phyloP scores from a whole-genome alignment of 2,329 filamentous ascomycete species.

The Colletotrichum shisoi region DNA sequence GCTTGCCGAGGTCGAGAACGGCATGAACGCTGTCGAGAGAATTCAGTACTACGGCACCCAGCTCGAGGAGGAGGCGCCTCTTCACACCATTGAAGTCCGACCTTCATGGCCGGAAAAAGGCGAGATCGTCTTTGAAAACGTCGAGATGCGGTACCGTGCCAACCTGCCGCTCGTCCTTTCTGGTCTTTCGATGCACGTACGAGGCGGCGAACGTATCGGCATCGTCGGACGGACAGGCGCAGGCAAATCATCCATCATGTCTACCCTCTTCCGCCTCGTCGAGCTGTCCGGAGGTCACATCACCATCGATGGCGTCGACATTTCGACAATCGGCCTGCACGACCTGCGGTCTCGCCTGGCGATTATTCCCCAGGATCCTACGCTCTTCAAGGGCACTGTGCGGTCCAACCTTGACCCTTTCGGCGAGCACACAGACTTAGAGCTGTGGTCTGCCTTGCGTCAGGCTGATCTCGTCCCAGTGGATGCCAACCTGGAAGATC shows the following conservation, averaged over 20 bases:
- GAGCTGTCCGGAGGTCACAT: slow-evolving; percentile 70
- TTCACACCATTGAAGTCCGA: slow-evolving; percentile 77
- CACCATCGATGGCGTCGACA: slow-evolving; percentile 72
- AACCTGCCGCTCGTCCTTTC: slow-evolving; percentile 76
- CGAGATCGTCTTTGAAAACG: slow-evolving; percentile 77
- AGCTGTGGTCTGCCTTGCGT: slow-evolving; percentile 78
- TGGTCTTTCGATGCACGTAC: slow-evolving; percentile 74
- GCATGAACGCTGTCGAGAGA: slow-evolving; percentile 96
- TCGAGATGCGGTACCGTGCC: slow-evolving; percentile 79
- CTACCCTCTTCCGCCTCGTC: slow-evolving; percentile 78
- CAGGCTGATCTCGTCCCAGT: slow-evolving; percentile 75
- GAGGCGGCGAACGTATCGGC: slow-evolving; percentile 79
- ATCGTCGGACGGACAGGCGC: slow-evolving; percentile 84
- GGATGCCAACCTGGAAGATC: slow-evolving; percentile 43
- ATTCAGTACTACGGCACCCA: slow-evolving; percentile 87
- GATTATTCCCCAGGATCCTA: slow-evolving; percentile 87
- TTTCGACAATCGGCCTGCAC: slow-evolving; percentile 75
- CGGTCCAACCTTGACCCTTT: slow-evolving; percentile 84
- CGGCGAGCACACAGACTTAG: slow-evolving; percentile 76
- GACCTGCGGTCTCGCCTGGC: slow-evolving; percentile 78
- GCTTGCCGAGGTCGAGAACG: slow-evolving; percentile 94
- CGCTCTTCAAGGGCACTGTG: slow-evolving; percentile 81
- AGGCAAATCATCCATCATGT: slow-evolving; percentile 86
- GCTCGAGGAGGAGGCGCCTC: slow-evolving; percentile 87
- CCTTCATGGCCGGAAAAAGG: slow-evolving; percentile 85